A percentile compares a stretch with the other conserved stretches of the same genome.
phyloP scores from a whole-genome alignment of 306 rosid species.

The Vigna mungo region DNA sequence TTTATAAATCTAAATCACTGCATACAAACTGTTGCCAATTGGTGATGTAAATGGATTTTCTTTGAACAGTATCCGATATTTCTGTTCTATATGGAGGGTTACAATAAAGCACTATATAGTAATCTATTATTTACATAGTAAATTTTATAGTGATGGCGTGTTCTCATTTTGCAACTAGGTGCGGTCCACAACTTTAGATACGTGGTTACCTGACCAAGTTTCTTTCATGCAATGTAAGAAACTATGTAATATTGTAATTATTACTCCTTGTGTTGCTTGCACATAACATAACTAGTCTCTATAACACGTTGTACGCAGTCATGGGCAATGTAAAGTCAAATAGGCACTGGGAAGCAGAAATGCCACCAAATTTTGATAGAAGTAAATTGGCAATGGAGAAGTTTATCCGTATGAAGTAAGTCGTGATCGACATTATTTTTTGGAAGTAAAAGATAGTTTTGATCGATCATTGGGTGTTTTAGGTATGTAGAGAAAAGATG shows the following conservation, averaged over 20 bases:
- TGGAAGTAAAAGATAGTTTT: conserved; percentile 36
- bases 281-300: background rate
- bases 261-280: background rate
- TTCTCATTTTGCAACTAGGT: conserved; percentile 63
- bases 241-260: background rate
- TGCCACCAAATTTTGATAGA: conserved; percentile 62
- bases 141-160: conserved; percentile 24
- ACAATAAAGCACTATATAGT: background rate
- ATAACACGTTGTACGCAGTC: conserved; percentile 50
- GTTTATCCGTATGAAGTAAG: conserved; percentile 80
- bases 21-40: background rate
- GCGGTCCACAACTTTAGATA: conserved; percentile 90
- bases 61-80: background rate
- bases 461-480: conserved; percentile 35
- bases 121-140: background rate
- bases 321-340: conserved; percentile 82
- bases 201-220: conserved; percentile 93
- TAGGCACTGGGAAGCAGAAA: conserved; percentile 74
- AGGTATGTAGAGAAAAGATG: conserved; percentile 84
- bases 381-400: conserved; percentile 54
- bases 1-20: background rate
- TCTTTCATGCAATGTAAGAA: conserved; percentile 89
- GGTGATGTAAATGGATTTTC: background rate
- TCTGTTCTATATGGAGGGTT: conserved; percentile 7
- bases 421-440: conserved; percentile 15